phyloP scores from a whole-genome alignment of 345 rosid species.

The Eucalyptus marginata region DNA sequence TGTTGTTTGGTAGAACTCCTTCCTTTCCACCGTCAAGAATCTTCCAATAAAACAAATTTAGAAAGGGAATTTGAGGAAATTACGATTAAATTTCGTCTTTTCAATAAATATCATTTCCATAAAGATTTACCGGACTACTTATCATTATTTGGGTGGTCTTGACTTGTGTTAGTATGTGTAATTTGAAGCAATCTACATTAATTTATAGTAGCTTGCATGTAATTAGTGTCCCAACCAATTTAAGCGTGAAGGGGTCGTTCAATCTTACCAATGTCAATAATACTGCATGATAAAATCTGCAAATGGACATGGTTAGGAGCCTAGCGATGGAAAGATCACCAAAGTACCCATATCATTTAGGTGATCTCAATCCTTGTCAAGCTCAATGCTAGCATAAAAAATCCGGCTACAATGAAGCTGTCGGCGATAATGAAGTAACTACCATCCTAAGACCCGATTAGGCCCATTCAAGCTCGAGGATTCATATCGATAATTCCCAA shows the following conservation, averaged over 20 bases:
- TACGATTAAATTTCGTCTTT: neutral
- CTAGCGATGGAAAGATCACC: neutral
- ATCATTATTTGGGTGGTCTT: no score
- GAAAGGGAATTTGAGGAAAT: neutral
- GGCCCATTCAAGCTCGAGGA: no score
- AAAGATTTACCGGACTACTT: no score
- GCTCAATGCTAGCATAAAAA: neutral
- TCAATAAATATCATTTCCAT: neutral
- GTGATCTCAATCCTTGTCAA: neutral
- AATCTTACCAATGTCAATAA: neutral
- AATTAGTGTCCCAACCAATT: neutral
- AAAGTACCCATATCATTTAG: neutral
- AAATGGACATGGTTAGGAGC: neutral
- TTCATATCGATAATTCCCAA: neutral
- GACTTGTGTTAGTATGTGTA: no score
- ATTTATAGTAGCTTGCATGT: no score
- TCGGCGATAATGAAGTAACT: neutral
- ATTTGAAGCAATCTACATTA: no score
- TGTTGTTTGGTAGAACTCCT: neutral
- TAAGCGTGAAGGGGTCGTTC: neutral
- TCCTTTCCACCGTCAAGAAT: neutral
- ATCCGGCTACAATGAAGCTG: rapidly evolving
- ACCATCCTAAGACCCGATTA: no score
- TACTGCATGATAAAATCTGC: neutral
- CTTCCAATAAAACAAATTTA: neutral